phyloP scores from a whole-genome alignment of 345 rosid genomes.

The Capsella bursapastoris region DNA sequence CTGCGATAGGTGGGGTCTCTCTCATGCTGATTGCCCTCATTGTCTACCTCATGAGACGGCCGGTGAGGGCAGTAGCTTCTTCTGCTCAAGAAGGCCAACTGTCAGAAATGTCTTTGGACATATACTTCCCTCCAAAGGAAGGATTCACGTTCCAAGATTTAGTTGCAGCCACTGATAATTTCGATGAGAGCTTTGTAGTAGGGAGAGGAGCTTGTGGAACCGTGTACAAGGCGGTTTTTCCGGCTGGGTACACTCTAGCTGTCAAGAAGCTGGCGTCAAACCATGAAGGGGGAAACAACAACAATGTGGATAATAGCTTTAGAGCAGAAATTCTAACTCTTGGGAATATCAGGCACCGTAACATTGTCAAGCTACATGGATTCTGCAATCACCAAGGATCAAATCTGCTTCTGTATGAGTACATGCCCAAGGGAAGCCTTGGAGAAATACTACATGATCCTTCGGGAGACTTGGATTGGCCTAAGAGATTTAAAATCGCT shows the following conservation, averaged over 20 bases:
- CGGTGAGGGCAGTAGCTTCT: slow-evolving; percentile 43
- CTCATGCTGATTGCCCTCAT: slow-evolving; percentile 64
- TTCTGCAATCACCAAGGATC: slow-evolving; percentile 86
- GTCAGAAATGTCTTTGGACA: slow-evolving; percentile 48
- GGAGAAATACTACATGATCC: slow-evolving; percentile 77
- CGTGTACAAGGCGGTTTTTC: slow-evolving; percentile 78
- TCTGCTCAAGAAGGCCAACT: slow-evolving; percentile 50
- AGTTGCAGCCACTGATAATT: slow-evolving; percentile 71
- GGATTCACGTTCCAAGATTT: slow-evolving; percentile 84
- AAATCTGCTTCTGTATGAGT: slow-evolving; percentile 61
- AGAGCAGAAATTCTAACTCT: slow-evolving; percentile 79
- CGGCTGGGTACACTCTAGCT: slow-evolving; percentile 64
- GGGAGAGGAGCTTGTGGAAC: slow-evolving; percentile 96
- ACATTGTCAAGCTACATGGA: slow-evolving; percentile 93
- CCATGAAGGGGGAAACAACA: slow-evolving; percentile 61
- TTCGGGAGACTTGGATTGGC: slow-evolving; percentile 68
- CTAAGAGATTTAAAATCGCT: slow-evolving; percentile 73
- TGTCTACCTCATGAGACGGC: slow-evolving; percentile 61
- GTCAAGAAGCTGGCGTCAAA: slow-evolving; percentile 85
- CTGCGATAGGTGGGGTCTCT: slow-evolving; percentile 73
- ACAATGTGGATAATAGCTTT: slow-evolving; percentile 76
- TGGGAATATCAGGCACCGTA: slow-evolving; percentile 84
- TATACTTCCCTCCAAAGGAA: slow-evolving; percentile 76
- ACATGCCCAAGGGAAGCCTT: slow-evolving; percentile 60
- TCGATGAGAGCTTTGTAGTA: slow-evolving; percentile 68